Evolutionary conservation across 441 rosid species (phyloP).

Genomic region (Corymbia citriodora): DNA sequence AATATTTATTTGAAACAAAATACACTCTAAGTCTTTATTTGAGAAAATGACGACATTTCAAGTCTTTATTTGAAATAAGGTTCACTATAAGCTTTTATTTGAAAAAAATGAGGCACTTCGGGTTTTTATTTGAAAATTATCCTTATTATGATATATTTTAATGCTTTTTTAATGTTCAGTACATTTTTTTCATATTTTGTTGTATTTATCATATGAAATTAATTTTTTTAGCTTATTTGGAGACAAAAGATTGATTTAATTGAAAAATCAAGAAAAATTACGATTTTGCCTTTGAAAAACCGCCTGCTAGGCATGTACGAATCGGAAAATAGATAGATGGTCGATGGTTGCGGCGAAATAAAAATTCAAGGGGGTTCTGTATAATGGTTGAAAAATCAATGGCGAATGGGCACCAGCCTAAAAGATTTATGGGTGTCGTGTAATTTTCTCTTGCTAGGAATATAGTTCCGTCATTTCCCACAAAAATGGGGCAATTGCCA

Average conservation of each 20-base stretch:
- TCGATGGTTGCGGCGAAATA: neutral
- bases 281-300: neutral
- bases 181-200: neutral
- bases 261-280: too few relatives aligned
- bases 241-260: neutral
- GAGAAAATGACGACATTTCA: too few relatives aligned
- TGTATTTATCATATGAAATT: neutral
- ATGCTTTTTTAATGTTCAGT: neutral
- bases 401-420: neutral
- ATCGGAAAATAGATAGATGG: neutral
- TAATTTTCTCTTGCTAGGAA: neutral
- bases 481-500: neutral
- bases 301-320: neutral
- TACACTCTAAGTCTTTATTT: too few relatives aligned
- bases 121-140: too few relatives aligned
- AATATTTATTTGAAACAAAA: too few relatives aligned
- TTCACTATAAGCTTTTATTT: too few relatives aligned
- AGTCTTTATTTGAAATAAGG: too few relatives aligned
- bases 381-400: too few relatives aligned
- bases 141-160: too few relatives aligned
- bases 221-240: neutral
- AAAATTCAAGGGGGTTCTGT: neutral
- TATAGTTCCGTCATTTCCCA: neutral
- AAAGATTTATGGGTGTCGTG: neutral
- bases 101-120: too few relatives aligned